A percentile compares a stretch with the other conserved stretches of the same genome.
phyloP scores from a whole-genome alignment of 139 green algal species.

The Chlamydomonas asymmetrica region DNA sequence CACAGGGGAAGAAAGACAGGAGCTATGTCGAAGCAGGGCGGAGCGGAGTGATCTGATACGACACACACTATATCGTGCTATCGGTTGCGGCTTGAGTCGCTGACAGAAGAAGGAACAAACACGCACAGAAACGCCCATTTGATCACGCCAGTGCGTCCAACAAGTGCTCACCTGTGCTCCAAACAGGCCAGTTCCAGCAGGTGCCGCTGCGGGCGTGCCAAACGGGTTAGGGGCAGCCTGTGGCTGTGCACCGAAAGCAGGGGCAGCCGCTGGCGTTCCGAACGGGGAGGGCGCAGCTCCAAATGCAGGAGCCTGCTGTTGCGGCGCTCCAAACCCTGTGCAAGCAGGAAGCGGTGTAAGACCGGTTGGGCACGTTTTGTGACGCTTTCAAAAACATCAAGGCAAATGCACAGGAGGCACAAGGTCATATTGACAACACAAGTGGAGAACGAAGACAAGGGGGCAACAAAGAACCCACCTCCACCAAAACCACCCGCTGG shows the following conservation, averaged over 20 bases:
- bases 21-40: too few species aligned
- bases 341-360: neutral
- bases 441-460: neutral
- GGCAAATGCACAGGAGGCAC: neutral
- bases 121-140: neutral
- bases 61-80: neutral
- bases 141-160: neutral
- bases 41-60: neutral
- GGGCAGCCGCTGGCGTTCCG: constrained; percentile 5
- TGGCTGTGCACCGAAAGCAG: constrained; percentile 14
- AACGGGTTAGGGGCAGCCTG: constrained; percentile 21
- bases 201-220: neutral
- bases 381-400: neutral
- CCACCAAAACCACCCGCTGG: too few species aligned
- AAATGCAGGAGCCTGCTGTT: too few species aligned
- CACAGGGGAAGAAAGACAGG: neutral
- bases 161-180: constrained; percentile 21
- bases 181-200: constrained; percentile 10
- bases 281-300: too few species aligned
- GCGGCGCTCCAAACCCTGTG: constrained; percentile 10
- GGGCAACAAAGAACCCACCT: too few species aligned
- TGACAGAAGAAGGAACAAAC: neutral
- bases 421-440: neutral
- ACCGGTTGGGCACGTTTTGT: neutral
- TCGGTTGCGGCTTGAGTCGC: neutral